Percentiles rank a stretch among this genome's conserved stretches.
Conservation (phyloP, 1,139 yeast species). For the Wickerhamomyces sp. region DNA sequence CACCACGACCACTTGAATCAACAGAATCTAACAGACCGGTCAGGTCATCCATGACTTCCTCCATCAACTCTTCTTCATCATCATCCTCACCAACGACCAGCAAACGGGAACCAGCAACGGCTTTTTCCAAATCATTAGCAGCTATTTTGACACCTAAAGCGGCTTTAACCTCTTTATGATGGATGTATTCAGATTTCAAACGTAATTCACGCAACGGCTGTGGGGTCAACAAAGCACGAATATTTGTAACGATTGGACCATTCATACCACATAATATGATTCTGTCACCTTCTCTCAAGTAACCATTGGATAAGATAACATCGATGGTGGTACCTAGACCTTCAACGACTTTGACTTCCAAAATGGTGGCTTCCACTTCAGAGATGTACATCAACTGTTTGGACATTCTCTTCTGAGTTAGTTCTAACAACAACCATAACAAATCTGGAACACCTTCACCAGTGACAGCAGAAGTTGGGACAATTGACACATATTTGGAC, state of each 20-base stretch:
- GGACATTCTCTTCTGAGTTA: constrained; percentile 98
- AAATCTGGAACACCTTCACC: constrained; percentile 99
- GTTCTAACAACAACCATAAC: constrained; percentile 89
- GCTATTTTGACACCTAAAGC: constrained; percentile 98
- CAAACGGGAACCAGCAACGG: constrained; percentile 97
- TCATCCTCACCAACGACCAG: constrained; percentile 95
- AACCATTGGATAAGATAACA: constrained; percentile 94
- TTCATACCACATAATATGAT: constrained; percentile 95
- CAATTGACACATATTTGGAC: constrained; percentile 89
- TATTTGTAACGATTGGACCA: constrained; percentile 97
- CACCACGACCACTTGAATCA: constrained; percentile 93
- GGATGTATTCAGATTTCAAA: constrained; percentile 89
- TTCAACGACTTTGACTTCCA: constrained; percentile 97
- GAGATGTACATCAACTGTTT: constrained; percentile 96
- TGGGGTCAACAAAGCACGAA: constrained; percentile 93
- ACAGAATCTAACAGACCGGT: constrained; percentile 93
- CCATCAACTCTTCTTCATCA: constrained; percentile 96
- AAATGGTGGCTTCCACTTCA: constrained; percentile 88
- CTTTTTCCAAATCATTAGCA: constrained; percentile 95
- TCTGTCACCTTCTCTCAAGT: constrained; percentile 90
- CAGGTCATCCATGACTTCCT: constrained; percentile 97
- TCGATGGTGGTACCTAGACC: constrained; percentile 99
- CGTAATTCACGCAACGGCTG: constrained; percentile 97
- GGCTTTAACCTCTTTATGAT: constrained; percentile 96
- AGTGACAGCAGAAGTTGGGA: constrained; percentile 97